These are phyloP conservation scores for Jimgerdemannia lactiflua DNA, from an alignment of 192 early-diverging fungal genomes.

Conservation along the genomic window DNA sequence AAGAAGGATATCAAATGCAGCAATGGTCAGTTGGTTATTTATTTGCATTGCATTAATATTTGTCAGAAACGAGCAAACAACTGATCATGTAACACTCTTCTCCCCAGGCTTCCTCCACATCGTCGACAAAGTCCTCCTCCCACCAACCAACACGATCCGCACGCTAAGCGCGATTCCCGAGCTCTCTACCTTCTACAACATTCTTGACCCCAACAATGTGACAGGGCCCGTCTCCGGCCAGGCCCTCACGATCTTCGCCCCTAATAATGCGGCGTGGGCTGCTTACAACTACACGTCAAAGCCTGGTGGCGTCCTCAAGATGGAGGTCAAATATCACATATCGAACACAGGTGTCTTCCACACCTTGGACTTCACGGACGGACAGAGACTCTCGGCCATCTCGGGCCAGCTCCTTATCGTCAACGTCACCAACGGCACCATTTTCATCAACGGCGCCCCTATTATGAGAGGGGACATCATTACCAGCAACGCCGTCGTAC, in stretches of 20 bases:
- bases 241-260: neutral
- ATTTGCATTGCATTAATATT: no score
- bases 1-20: neutral
- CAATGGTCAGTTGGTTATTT: neutral
- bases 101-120: neutral
- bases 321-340: neutral
- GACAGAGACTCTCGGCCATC: neutral
- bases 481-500: neutral
- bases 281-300: neutral
- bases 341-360: neutral
- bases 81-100: neutral
- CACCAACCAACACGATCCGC: neutral
- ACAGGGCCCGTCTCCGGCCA: neutral
- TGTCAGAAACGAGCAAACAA: neutral
- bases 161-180: neutral
- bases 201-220: neutral
- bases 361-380: neutral
- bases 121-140: neutral
- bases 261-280: neutral
- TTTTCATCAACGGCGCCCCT: neutral
- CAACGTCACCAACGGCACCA: neutral
- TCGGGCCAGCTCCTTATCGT: neutral
- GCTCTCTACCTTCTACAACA: neutral
- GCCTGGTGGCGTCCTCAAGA: neutral
- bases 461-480: neutral